Conservation (phyloP, 495 filamentous ascomycete genomes). For the Copromyces sp. region DNA sequence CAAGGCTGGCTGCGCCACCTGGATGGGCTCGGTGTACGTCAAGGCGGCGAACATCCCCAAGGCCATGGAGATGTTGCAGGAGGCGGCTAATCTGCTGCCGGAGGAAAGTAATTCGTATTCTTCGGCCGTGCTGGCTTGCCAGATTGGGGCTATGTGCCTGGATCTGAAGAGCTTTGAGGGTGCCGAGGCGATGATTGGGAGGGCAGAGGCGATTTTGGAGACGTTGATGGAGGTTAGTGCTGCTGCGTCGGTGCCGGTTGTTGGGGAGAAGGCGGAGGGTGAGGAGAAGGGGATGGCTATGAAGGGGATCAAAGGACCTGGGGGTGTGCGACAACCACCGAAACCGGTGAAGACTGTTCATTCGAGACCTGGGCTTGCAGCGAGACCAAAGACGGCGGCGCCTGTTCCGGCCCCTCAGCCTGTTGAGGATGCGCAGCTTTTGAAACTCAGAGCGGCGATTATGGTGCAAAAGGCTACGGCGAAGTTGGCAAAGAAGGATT, state of each 20-base stretch:
- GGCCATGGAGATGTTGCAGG: constrained; percentile 48
- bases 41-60: constrained; percentile 52
- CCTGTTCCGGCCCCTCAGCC: constrained; percentile 3
- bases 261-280: constrained; percentile 40
- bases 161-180: constrained; percentile 27
- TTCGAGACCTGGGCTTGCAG: constrained; percentile 4
- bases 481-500: constrained; percentile 45
- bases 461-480: constrained; percentile 54
- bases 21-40: constrained; percentile 55
- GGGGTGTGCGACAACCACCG: constrained; percentile 1
- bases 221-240: constrained; percentile 13
- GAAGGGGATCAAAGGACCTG: constrained; percentile 9
- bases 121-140: constrained; percentile 32
- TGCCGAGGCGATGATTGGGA: constrained; percentile 26
- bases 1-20: constrained; percentile 41
- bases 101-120: constrained; percentile 37
- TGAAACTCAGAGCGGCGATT: constrained; percentile 50
- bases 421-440: constrained; percentile 42
- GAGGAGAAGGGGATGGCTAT: constrained; percentile 24
- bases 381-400: constrained; percentile 19
- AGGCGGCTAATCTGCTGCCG: constrained; percentile 34
- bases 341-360: constrained; percentile 13
- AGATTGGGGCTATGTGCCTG: constrained; percentile 34
- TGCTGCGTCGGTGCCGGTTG: constrained; percentile 3
- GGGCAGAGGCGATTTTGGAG: constrained; percentile 29